These are phyloP conservation scores for Zygnema circumcarinatum DNA, from an alignment of 139 green algal genomes.

Conservation along the genomic window DNA sequence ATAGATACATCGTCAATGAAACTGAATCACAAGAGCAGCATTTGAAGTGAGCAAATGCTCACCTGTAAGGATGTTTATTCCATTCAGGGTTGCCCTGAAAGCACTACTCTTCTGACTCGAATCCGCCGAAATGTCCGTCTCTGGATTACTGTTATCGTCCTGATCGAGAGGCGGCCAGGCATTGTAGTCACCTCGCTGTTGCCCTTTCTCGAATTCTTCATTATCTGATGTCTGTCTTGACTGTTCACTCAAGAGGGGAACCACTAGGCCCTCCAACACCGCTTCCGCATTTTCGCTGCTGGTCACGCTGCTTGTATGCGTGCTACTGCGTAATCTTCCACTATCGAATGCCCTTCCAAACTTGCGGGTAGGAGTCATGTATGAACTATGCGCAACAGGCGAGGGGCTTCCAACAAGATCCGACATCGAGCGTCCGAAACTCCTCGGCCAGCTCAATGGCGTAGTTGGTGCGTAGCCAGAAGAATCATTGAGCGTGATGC, in stretches of 20 bases:
- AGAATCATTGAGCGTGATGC: background rate
- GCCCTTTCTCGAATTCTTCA: background rate
- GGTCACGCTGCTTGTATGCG: background rate
- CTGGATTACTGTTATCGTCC: background rate
- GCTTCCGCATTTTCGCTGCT: background rate
- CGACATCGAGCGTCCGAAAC: background rate
- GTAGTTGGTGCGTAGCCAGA: background rate
- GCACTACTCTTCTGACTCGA: background rate
- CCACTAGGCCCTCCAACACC: background rate
- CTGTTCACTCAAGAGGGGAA: background rate
- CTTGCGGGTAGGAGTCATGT: background rate
- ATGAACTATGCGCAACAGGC: background rate
- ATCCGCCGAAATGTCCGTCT: background rate
- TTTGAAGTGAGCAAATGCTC: background rate
- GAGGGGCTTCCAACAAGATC: background rate
- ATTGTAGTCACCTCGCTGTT: background rate
- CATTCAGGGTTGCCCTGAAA: conserved; percentile 8
- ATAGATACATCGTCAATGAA: background rate
- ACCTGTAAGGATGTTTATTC: conserved; percentile 18
- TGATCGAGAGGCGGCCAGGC: background rate
- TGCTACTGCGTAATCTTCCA: background rate
- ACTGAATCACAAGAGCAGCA: background rate
- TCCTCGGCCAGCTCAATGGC: background rate
- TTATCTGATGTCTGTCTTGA: background rate
- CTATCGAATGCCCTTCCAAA: no score